Evolutionary conservation across 768 basidiomycete species (phyloP).

Genomic region (Termitomyces sp.): DNA sequence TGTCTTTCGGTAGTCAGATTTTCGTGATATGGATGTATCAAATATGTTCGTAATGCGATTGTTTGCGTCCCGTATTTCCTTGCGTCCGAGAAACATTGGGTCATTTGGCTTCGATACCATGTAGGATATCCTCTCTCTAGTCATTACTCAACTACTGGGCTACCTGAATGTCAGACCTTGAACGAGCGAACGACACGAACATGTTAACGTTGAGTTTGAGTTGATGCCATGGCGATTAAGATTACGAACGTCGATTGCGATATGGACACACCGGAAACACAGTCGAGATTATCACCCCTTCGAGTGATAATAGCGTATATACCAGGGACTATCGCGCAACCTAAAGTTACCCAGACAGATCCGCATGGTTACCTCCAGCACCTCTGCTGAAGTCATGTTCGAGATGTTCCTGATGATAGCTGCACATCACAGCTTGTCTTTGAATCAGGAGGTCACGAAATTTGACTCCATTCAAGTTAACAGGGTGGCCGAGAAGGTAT

Average conservation of each 20-base stretch:
- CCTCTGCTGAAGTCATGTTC: not conserved
- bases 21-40: not conserved
- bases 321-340: not conserved
- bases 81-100: no score
- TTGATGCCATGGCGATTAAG: not conserved
- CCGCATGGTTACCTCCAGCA: no score
- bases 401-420: not conserved
- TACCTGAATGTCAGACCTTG: not conserved
- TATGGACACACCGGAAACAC: not conserved
- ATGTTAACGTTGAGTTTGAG: not conserved
- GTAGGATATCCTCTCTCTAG: no score
- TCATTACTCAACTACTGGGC: no score
- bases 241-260: not conserved
- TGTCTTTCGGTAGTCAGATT: not conserved
- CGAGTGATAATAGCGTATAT: no score
- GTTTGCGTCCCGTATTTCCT: not conserved
- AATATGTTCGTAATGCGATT: not conserved
- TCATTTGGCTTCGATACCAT: no score
- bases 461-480: no score
- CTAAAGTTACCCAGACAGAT: not conserved
- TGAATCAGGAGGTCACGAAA: no score
- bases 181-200: not conserved
- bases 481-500: no score
- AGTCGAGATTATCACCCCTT: not conserved
- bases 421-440: not conserved